Evolutionary conservation across 1,139 yeast species (phyloP).

Genomic region (Barnettozyma hawaiiensis): DNA sequence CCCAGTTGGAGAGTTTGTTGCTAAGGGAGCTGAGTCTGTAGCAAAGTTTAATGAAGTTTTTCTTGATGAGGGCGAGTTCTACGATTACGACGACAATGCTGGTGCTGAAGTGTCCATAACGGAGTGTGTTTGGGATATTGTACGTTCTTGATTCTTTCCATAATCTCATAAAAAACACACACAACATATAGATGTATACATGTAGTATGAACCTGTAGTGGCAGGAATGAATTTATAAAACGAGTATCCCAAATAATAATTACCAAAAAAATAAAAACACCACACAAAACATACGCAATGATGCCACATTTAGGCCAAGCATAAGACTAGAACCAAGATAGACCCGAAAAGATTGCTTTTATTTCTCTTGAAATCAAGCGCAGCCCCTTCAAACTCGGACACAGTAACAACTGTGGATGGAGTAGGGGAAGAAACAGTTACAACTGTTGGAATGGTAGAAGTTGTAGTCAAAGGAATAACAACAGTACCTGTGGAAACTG

Average conservation of each 20-base stretch:
- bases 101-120: conserved; percentile 77
- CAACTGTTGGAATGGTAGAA: neutral
- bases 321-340: neutral
- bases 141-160: conserved; percentile 19
- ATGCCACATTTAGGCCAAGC: neutral
- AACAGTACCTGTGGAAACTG: conserved; percentile 4
- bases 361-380: conserved; percentile 7
- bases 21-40: conserved; percentile 48
- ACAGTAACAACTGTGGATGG: neutral
- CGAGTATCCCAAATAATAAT: neutral
- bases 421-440: neutral
- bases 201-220: neutral
- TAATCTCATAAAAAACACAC: no score
- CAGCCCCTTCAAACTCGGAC: conserved; percentile 11
- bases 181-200: no score
- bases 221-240: neutral
- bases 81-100: conserved; percentile 87
- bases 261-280: neutral
- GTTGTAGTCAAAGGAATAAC: neutral
- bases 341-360: neutral
- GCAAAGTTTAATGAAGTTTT: conserved; percentile 62
- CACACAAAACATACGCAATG: no score
- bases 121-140: conserved; percentile 59
- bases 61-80: conserved; percentile 82
- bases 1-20: conserved; percentile 60